Evolutionary conservation across 1,284 basidiomycete genomes (phyloP).

Genomic region (Pseudozyma tsukubaensis): DNA sequence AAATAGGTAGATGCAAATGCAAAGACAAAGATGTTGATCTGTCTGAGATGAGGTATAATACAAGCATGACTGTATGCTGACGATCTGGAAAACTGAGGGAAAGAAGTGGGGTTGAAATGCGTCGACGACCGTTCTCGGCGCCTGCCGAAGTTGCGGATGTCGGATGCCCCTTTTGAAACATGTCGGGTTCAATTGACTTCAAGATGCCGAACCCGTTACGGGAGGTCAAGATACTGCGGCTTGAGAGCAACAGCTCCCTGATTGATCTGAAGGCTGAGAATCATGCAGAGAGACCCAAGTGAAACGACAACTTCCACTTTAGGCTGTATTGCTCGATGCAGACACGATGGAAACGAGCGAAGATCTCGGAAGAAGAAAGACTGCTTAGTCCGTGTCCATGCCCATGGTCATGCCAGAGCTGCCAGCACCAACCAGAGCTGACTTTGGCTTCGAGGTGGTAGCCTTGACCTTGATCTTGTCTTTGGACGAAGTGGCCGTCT

Average conservation of each 20-base stretch:
- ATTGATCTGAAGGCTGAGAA: not conserved
- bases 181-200: not conserved
- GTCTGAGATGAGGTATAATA: slow-evolving; percentile 38
- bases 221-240: not conserved
- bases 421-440: slow-evolving; percentile 54
- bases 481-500: slow-evolving; percentile 32
- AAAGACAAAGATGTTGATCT: slow-evolving; percentile 12
- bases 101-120: not conserved
- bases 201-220: not conserved
- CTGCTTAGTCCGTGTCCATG: slow-evolving; percentile 51
- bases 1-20: slow-evolving; percentile 24
- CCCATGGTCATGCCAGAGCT: slow-evolving; percentile 54
- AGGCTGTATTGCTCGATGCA: not conserved
- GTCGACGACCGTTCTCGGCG: not conserved
- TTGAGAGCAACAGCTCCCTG: not conserved
- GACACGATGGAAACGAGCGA: not conserved
- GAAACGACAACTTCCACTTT: no score
- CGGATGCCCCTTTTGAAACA: not conserved
- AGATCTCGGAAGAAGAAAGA: not conserved
- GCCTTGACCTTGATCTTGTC: slow-evolving; percentile 58
- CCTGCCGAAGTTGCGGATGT: not conserved
- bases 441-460: slow-evolving; percentile 46
- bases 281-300: no score
- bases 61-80: slow-evolving; percentile 32
- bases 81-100: slow-evolving; percentile 2